Evolutionary conservation across 352 stramenopile genomes (phyloP).

Genomic region (Pythium utonaiense): DNA sequence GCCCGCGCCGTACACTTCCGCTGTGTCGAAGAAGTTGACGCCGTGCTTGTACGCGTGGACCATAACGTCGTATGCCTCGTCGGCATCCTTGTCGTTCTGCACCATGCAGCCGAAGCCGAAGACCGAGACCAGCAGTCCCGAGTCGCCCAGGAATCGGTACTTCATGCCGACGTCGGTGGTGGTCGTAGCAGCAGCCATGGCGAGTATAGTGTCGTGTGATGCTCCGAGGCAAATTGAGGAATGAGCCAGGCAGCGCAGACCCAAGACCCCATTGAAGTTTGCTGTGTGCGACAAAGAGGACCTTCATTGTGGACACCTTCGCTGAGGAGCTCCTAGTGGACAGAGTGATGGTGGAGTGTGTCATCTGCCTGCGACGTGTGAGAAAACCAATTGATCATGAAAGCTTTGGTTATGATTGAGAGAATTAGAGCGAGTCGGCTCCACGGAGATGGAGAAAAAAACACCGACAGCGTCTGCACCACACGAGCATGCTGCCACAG

Average conservation of each 20-base stretch:
- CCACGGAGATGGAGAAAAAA: neutral
- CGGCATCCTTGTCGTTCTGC: neutral
- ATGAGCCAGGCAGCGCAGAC: too few species aligned
- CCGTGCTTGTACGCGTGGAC: neutral
- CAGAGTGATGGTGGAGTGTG: neutral
- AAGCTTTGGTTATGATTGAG: neutral
- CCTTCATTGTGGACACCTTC: too few species aligned
- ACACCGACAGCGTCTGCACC: neutral
- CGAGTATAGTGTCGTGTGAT: neutral
- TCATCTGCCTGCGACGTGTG: neutral
- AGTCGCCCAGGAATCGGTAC: neutral
- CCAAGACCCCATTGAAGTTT: neutral
- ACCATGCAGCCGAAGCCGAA: neutral
- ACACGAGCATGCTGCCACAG: too few species aligned
- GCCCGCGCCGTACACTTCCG: neutral
- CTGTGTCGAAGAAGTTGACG: neutral
- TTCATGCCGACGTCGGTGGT: too few species aligned
- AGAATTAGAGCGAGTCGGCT: neutral
- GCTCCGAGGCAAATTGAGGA: too few species aligned
- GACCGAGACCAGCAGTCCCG: neutral
- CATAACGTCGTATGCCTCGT: neutral
- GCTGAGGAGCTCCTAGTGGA: too few species aligned
- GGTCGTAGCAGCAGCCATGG: neutral
- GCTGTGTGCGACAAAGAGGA: too few species aligned
- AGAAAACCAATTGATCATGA: neutral